Conservation (phyloP, 2,329 filamentous ascomycete genomes). For the Exserohilum turcica region DNA sequence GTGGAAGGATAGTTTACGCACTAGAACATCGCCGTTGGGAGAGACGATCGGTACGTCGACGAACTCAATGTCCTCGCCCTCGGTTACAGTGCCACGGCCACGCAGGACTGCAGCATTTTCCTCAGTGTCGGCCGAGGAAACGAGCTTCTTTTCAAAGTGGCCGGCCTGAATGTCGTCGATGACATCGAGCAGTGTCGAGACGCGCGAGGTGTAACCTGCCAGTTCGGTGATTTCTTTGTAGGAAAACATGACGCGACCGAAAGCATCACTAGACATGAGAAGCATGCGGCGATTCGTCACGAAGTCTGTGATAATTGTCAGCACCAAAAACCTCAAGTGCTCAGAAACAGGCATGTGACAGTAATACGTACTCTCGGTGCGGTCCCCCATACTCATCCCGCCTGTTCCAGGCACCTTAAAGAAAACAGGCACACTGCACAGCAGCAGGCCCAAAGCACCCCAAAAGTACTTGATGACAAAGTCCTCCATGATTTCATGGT, state of each 20-base stretch:
- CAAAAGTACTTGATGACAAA: slow-evolving; percentile 99
- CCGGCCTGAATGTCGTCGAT: slow-evolving; percentile 92
- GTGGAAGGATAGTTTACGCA: slow-evolving; percentile 83
- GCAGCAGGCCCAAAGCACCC: slow-evolving; percentile 87
- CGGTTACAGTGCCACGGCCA: slow-evolving; percentile 78
- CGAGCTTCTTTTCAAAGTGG: slow-evolving; percentile 94
- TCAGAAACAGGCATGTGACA: not conserved
- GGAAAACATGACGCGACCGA: slow-evolving; percentile 54
- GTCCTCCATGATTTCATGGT: slow-evolving; percentile 99
- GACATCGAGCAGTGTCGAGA: slow-evolving; percentile 85
- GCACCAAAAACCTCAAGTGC: not conserved
- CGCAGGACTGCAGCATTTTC: slow-evolving; percentile 82
- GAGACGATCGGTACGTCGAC: slow-evolving; percentile 92
- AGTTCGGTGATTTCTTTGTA: slow-evolving; percentile 90
- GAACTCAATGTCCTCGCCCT: slow-evolving; percentile 85
- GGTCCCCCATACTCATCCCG: slow-evolving; percentile 67
- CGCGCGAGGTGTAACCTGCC: slow-evolving; percentile 91
- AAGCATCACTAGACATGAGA: slow-evolving; percentile 79
- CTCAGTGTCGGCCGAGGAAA: slow-evolving; percentile 82
- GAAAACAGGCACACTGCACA: slow-evolving; percentile 95
- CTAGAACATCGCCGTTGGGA: slow-evolving; percentile 91
- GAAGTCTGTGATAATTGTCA: slow-evolving; percentile 62
- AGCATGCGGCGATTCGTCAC: slow-evolving; percentile 93
- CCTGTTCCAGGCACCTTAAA: slow-evolving; percentile 78
- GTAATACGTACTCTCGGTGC: slow-evolving; percentile 60